Percentiles rank a stretch among this genome's conserved stretches.
phyloP scores from a whole-genome alignment of 345 rosid species.

The Populus nigra region DNA sequence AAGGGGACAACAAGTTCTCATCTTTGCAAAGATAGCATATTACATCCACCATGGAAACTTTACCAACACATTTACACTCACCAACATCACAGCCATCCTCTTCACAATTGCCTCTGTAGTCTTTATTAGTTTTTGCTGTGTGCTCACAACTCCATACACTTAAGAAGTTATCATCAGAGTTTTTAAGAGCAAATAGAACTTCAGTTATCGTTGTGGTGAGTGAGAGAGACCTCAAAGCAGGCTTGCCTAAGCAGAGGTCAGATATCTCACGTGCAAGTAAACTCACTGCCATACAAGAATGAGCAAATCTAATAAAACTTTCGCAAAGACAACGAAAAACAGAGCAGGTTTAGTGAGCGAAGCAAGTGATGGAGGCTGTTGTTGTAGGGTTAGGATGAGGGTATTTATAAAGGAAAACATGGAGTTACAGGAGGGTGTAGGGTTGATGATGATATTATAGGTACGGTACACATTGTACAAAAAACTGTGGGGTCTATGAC shows the following conservation, averaged over 20 bases:
- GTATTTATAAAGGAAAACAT: not conserved
- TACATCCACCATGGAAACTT: conserved; percentile 84
- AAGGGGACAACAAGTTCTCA: conserved; percentile 48
- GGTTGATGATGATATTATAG: not conserved
- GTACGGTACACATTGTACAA: conserved; percentile 13
- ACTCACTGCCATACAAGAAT: conserved; percentile 70
- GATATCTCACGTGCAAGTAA: conserved; percentile 58
- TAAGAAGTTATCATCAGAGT: conserved; percentile 55
- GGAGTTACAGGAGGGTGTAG: not conserved
- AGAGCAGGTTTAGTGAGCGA: not conserved
- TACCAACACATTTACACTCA: conserved; percentile 72
- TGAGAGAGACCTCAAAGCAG: conserved; percentile 65
- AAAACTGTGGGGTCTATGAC: conserved; percentile 10
- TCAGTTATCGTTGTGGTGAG: conserved; percentile 53
- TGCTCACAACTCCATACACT: conserved; percentile 82
- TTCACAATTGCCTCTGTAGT: not conserved
- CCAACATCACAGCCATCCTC: conserved; percentile 1
- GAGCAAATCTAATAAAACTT: not conserved
- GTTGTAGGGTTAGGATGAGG: not conserved
- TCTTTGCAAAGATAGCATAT: conserved; percentile 67
- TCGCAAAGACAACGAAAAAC: not conserved
- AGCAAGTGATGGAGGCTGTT: not conserved
- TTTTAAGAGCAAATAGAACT: conserved; percentile 53
- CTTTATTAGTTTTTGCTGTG: not conserved
- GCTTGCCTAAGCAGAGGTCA: conserved; percentile 96